These are phyloP conservation scores for Debaryomyces castellii DNA, from an alignment of 805 yeast genomes.

Conservation along the genomic window DNA sequence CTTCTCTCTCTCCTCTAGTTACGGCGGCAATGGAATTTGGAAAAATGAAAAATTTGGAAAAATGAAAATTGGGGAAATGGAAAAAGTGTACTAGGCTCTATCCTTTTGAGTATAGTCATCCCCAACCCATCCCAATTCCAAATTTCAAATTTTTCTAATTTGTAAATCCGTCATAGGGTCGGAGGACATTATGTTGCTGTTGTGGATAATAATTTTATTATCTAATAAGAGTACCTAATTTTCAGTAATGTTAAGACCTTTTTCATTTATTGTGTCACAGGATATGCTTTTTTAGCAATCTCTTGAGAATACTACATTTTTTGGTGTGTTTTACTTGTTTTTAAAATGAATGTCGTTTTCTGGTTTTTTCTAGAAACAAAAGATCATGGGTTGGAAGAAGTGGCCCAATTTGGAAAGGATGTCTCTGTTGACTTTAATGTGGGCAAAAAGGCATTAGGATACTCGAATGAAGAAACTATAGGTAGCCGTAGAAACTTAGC, in stretches of 20 bases:
- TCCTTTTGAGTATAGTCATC: no score
- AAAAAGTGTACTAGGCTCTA: no score
- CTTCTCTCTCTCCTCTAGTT: no score
- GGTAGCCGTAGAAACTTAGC: not conserved
- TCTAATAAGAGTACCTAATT: no score
- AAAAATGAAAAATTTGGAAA: no score
- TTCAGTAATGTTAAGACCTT: slow-evolving; percentile 18
- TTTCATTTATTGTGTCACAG: slow-evolving; percentile 30
- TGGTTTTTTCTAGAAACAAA: slow-evolving; percentile 42
- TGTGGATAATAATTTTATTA: no score
- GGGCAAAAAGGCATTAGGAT: slow-evolving; percentile 10
- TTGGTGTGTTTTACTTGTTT: slow-evolving; percentile 28
- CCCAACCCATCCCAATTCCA: no score
- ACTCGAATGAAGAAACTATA: not conserved
- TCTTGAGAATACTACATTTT: slow-evolving; percentile 46
- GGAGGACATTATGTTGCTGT: no score
- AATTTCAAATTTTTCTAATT: no score
- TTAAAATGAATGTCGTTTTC: slow-evolving; percentile 27
- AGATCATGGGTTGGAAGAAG: slow-evolving; percentile 44
- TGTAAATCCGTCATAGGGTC: no score
- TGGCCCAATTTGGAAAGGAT: slow-evolving; percentile 34
- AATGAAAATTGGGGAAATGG: no score
- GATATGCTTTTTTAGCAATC: slow-evolving; percentile 41
- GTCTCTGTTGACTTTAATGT: slow-evolving; percentile 4
- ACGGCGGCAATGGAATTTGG: no score